These are phyloP conservation scores for Monascus ruber DNA, from an alignment of 2,329 filamentous ascomycete species.

Conservation along the genomic window DNA sequence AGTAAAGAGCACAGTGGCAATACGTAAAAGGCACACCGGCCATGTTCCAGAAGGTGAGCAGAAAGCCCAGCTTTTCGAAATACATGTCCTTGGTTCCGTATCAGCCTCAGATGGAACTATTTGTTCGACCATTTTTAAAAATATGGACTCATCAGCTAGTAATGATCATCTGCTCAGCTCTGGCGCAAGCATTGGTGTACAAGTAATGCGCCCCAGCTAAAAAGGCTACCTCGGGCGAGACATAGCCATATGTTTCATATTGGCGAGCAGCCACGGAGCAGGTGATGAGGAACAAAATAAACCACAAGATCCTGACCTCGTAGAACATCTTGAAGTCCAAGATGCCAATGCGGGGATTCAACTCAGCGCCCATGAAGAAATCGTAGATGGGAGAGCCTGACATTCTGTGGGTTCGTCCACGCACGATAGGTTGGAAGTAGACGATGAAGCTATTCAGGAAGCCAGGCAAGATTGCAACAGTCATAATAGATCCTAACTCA, in stretches of 20 bases:
- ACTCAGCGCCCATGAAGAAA: conserved; percentile 81
- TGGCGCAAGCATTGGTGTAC: conserved; percentile 82
- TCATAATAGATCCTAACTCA: conserved; percentile 86
- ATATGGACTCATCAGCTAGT: conserved; percentile 52
- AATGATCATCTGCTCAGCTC: conserved; percentile 81
- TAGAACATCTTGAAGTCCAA: conserved; percentile 93
- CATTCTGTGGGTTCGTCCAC: conserved; percentile 82
- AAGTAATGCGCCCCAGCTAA: conserved; percentile 79
- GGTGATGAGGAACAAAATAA: conserved; percentile 68
- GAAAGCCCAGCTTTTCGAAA: conserved; percentile 91
- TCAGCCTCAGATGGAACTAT: background rate
- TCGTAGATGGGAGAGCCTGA: conserved; percentile 70
- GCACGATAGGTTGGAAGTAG: conserved; percentile 70
- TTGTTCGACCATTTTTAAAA: no score
- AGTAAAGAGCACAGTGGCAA: conserved; percentile 82
- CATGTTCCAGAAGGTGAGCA: conserved; percentile 96
- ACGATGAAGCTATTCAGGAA: conserved; percentile 70
- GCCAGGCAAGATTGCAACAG: conserved; percentile 81
- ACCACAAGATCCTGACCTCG: conserved; percentile 90
- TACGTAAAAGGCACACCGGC: conserved; percentile 83
- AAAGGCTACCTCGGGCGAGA: conserved; percentile 70
- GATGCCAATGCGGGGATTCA: conserved; percentile 68
- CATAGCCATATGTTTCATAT: conserved; percentile 71
- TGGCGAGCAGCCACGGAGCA: conserved; percentile 66
- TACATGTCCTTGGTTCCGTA: conserved; percentile 58